Base-by-base conservation (phyloP, 257 asterid species). In the Knoxia roxburghii region DNA sequence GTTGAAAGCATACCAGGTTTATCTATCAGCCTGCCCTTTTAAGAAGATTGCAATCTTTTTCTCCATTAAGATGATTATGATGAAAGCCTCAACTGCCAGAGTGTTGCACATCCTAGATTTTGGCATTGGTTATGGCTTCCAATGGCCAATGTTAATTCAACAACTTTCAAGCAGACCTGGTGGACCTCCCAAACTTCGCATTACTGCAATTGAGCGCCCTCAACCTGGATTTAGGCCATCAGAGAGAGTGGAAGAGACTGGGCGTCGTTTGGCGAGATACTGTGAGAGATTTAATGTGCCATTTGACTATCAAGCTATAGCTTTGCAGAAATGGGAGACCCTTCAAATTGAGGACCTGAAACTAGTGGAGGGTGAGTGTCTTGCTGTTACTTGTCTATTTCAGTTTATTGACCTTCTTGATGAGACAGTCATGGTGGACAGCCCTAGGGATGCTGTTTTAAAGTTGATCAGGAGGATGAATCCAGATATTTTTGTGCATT, bases 141-240 rank as follows among this genome's bases (percentile, higher is more conserved):
- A 91, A 70, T 91, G 98, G 98, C 98, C 96, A 51, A 69, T 79
- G 65, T 85, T 91, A 67, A 91, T 91, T 72, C 95, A 85, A 41
- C 72, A 70, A 3, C 91, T 91, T 27, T 84, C 96, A 11, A n/a
- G 65, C 73, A 69, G 86, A 66, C 62, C 77, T 3, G 82, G 81
- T 65, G 96, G 89, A 11, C 94, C 95, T 37, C 91, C 85, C 29
- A 85, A 80, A 75, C 84, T 91, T 67, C 88, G 96, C n/a, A 81
- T 91, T 61, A 87, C 96, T 0, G 95, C 91, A 54, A 85, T 91
- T 0, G 98, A 89, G 76, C 76, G 72, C 70, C 96, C 96, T 67
- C 95, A 89, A 70, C 87, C 91, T 10, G 98, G 98, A 67, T 85
- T 91, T 56, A 79, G 90, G 73, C 96, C 98, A 32, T 79, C 94